Conservation (phyloP, 1,284 basidiomycete genomes). For the Cutaneotrichosporon sp. region DNA sequence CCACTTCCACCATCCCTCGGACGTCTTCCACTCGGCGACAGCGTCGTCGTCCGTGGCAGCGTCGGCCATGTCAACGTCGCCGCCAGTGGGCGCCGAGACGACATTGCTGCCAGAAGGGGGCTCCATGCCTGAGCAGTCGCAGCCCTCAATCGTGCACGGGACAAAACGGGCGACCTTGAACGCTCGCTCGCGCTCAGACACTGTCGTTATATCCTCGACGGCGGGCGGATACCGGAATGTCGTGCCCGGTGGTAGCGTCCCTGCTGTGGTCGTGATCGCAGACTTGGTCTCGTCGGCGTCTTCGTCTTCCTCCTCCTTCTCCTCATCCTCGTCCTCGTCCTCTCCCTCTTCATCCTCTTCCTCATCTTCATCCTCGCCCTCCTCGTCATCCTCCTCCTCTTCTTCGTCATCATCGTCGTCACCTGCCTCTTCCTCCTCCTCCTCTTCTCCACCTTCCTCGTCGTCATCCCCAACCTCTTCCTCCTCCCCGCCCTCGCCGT, state of each 20-base stretch:
- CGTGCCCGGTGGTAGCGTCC: slow-evolving; percentile 1
- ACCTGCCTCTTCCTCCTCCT: slow-evolving; percentile 18
- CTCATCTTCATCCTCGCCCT: slow-evolving; percentile 7
- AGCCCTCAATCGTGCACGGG: slow-evolving; percentile 45
- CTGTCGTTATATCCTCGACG: slow-evolving; percentile 27
- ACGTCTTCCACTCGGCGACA: slow-evolving; percentile 13
- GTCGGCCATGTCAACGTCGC: slow-evolving; percentile 56
- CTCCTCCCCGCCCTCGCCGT: slow-evolving; percentile 12
- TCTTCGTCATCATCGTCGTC: slow-evolving; percentile 14
- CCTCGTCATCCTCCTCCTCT: slow-evolving; percentile 10
- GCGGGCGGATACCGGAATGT: slow-evolving; percentile 34
- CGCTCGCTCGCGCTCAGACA: slow-evolving; percentile 31
- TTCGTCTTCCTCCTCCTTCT: slow-evolving; percentile 16
- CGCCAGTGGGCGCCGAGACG: slow-evolving; percentile 54
- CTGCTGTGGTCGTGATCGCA: neutral
- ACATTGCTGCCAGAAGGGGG: slow-evolving; percentile 59
- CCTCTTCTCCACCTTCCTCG: slow-evolving; percentile 19
- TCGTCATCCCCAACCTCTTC: slow-evolving; percentile 19
- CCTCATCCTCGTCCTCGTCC: slow-evolving; percentile 10
- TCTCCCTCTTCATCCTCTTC: slow-evolving; percentile 9
- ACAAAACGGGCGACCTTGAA: slow-evolving; percentile 47
- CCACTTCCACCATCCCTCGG: slow-evolving; percentile 56
- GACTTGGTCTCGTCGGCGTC: slow-evolving; percentile 15
- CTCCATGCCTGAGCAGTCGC: slow-evolving; percentile 62
- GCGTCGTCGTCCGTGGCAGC: slow-evolving; percentile 42